phyloP scores from a whole-genome alignment of 2,329 filamentous ascomycete species.

The Diaporthe destruens region DNA sequence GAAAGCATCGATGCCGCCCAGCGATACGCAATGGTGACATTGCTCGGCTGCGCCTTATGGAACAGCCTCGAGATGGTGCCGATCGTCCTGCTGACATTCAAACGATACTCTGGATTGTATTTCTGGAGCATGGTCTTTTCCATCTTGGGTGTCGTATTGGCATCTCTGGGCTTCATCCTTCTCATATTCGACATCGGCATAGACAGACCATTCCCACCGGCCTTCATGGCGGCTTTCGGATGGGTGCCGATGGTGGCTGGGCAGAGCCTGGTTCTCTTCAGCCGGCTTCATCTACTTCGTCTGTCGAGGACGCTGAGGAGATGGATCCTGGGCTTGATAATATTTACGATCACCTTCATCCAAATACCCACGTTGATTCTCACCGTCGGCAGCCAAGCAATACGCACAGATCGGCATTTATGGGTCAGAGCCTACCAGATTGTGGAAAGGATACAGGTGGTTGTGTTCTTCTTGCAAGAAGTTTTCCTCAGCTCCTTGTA shows the following conservation, averaged over 20 bases:
- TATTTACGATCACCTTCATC: conserved; percentile 64
- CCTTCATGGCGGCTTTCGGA: conserved; percentile 44
- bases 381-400: conserved; percentile 46
- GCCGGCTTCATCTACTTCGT: conserved; percentile 70
- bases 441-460: conserved; percentile 54
- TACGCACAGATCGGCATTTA: neutral
- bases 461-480: conserved; percentile 60
- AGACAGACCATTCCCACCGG: neutral
- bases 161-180: conserved; percentile 7
- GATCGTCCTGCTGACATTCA: conserved; percentile 29
- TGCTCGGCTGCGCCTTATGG: conserved; percentile 31
- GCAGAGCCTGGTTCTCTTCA: conserved; percentile 69
- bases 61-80: conserved; percentile 34
- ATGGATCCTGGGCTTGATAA: conserved; percentile 67
- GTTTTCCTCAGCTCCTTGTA: conserved; percentile 61
- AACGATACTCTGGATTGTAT: conserved; percentile 12
- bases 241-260: conserved; percentile 71
- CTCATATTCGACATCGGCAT: conserved; percentile 29
- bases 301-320: conserved; percentile 60
- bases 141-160: neutral
- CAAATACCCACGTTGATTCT: conserved; percentile 67
- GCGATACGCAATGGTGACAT: conserved; percentile 16
- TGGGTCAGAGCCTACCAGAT: conserved; percentile 43
- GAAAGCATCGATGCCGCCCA: conserved; percentile 18
- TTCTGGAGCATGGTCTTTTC: conserved; percentile 37